phyloP scores from a whole-genome alignment of 805 yeast species.

The Candida boleticola region DNA sequence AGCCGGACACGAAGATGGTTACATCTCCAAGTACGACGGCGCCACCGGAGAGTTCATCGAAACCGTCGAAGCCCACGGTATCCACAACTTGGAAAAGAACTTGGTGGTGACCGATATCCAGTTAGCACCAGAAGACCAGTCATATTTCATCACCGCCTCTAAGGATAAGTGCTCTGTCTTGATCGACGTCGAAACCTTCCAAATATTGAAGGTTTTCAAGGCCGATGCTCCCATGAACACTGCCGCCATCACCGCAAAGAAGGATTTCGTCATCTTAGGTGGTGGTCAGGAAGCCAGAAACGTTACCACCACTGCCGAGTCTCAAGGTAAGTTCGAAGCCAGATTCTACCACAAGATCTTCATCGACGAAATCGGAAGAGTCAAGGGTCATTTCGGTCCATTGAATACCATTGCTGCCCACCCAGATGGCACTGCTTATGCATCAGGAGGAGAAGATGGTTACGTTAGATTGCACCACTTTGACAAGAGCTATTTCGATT shows the following conservation, averaged over 20 bases:
- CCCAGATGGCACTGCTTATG: slow-evolving; percentile 89
- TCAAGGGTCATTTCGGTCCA: slow-evolving; percentile 99
- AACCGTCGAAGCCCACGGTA: slow-evolving; percentile 68
- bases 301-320: slow-evolving; percentile 93
- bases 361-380: slow-evolving; percentile 94
- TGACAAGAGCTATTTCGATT: slow-evolving; percentile 90
- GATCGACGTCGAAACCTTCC: slow-evolving; percentile 73
- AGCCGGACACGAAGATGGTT: slow-evolving; percentile 88
- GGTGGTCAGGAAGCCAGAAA: slow-evolving; percentile 99
- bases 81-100: slow-evolving; percentile 46
- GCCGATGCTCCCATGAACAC: slow-evolving; percentile 95
- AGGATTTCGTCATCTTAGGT: slow-evolving; percentile 89
- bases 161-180: slow-evolving; percentile 85
- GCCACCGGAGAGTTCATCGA: slow-evolving; percentile 67
- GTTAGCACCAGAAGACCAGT: slow-evolving; percentile 71
- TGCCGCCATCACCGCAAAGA: slow-evolving; percentile 90
- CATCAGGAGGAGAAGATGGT: slow-evolving; percentile 99
- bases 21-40: slow-evolving; percentile 75
- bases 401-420: slow-evolving; percentile 89
- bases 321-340: slow-evolving; percentile 96
- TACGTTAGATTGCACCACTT: slow-evolving; percentile 90
- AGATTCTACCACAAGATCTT: slow-evolving; percentile 93
- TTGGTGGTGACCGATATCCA: slow-evolving; percentile 78
- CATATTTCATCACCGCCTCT: slow-evolving; percentile 90
- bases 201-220: slow-evolving; percentile 67